Conservation (phyloP, 495 filamentous ascomycete species). For the Copromyces sp. region DNA sequence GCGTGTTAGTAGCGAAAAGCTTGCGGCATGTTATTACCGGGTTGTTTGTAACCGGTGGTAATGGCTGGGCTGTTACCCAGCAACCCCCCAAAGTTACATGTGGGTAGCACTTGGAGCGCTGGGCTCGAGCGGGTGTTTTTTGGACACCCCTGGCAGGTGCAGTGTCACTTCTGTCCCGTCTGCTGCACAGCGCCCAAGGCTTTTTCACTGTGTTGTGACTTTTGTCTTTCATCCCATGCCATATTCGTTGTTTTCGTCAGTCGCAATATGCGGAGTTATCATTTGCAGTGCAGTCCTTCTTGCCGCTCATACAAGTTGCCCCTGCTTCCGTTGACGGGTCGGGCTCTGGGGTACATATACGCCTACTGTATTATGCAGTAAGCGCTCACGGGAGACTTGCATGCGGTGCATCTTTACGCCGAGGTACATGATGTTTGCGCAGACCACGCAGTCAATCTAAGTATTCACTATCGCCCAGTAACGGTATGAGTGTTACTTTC, state of each 20-base stretch:
- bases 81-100: neutral
- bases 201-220: neutral
- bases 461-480: neutral
- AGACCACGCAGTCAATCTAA: neutral
- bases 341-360: neutral
- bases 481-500: neutral
- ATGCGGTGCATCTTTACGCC: neutral
- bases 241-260: neutral
- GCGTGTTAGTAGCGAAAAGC: neutral
- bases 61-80: neutral
- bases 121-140: neutral
- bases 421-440: neutral
- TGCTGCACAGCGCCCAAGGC: neutral
- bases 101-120: neutral
- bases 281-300: neutral
- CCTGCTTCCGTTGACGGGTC: neutral
- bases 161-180: neutral
- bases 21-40: neutral
- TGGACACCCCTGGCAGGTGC: neutral
- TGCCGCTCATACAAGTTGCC: neutral
- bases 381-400: neutral
- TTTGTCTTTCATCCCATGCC: neutral
- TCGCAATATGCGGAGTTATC: neutral
- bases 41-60: neutral
- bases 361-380: neutral